Conservation (phyloP, 768 basidiomycete genomes). For the Suillus discolor region DNA sequence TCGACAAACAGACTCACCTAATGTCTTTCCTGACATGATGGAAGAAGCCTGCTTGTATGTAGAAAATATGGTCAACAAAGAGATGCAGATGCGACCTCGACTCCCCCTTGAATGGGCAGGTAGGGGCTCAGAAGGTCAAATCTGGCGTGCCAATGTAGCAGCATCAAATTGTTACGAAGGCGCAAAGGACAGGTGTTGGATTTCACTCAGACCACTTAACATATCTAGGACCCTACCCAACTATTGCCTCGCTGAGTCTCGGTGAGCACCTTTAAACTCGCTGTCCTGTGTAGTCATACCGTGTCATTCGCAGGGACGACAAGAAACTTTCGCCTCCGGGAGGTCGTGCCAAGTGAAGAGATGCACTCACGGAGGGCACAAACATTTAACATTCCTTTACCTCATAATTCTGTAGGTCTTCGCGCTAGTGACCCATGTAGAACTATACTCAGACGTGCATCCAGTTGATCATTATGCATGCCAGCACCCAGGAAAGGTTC, state of each 20-base stretch:
- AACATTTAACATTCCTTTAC: constrained; percentile 76
- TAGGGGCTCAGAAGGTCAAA: constrained; percentile 24
- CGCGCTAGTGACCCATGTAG: neutral
- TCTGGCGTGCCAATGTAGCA: constrained; percentile 84
- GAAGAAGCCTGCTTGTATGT: constrained; percentile 77
- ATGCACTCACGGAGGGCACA: constrained; percentile 55
- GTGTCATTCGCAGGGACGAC: constrained; percentile 52
- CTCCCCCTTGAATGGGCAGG: constrained; percentile 71
- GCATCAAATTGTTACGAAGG: constrained; percentile 86
- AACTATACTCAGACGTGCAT: constrained; percentile 4
- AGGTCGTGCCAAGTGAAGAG: constrained; percentile 72
- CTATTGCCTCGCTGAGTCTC: constrained; percentile 83
- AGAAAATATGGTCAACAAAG: constrained; percentile 70
- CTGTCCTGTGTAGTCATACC: neutral
- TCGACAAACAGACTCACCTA: constrained; percentile 55
- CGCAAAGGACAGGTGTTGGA: constrained; percentile 79
- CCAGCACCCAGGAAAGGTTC: constrained; percentile 79
- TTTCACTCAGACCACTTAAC: constrained; percentile 83
- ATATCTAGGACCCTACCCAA: constrained; percentile 81
- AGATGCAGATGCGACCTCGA: constrained; percentile 61
- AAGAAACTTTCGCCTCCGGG: constrained; percentile 72
- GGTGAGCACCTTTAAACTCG: constrained; percentile 42
- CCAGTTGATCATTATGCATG: constrained; percentile 87
- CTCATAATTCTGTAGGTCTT: constrained; percentile 73
- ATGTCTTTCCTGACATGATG: constrained; percentile 65